Conservation (phyloP, 2,329 filamentous ascomycete genomes). For the Trichoderma atrobrunneum region DNA sequence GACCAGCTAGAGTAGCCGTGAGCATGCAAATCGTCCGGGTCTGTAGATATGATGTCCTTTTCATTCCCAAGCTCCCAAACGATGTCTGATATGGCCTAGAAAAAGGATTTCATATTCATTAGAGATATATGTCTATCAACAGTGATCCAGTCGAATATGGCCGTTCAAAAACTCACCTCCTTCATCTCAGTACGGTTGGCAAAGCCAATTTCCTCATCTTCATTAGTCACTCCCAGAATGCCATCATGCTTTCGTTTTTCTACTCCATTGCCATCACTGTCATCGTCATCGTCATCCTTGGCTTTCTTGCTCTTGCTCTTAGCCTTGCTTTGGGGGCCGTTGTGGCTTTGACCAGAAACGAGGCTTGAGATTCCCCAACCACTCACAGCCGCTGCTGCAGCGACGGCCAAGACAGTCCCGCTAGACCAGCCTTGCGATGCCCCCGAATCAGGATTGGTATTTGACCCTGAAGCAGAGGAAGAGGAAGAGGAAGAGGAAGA, state of each 20-base stretch:
- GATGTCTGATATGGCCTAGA: conserved; percentile 56
- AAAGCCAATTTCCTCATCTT: conserved; percentile 33
- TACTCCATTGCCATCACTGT: not conserved
- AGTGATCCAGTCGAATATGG: not conserved
- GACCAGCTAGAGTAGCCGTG: conserved; percentile 71
- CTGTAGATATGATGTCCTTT: conserved; percentile 60
- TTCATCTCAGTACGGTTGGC: conserved; percentile 45
- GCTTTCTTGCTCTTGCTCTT: not conserved
- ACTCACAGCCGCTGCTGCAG: conserved; percentile 38
- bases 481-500: not conserved
- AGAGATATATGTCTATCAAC: conserved; percentile 17
- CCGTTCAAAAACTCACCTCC: conserved; percentile 28
- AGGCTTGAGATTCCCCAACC: conserved; percentile 42
- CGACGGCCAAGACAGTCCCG: conserved; percentile 37
- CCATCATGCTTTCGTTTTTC: not conserved
- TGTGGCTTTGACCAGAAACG: conserved; percentile 19
- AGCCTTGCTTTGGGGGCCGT: not conserved
- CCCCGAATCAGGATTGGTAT: not conserved
- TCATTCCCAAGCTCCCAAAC: conserved; percentile 42
- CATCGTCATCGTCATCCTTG: not conserved
- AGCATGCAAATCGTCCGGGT: conserved; percentile 58
- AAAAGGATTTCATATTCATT: not conserved
- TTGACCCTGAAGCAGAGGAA: not conserved
- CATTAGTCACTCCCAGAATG: conserved; percentile 17
- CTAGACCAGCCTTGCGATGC: conserved; percentile 28